Percentiles rank a stretch among this genome's conserved stretches.
phyloP scores from a whole-genome alignment of 2,329 filamentous ascomycete species.

The Macrophomina pseudophaseolina region DNA sequence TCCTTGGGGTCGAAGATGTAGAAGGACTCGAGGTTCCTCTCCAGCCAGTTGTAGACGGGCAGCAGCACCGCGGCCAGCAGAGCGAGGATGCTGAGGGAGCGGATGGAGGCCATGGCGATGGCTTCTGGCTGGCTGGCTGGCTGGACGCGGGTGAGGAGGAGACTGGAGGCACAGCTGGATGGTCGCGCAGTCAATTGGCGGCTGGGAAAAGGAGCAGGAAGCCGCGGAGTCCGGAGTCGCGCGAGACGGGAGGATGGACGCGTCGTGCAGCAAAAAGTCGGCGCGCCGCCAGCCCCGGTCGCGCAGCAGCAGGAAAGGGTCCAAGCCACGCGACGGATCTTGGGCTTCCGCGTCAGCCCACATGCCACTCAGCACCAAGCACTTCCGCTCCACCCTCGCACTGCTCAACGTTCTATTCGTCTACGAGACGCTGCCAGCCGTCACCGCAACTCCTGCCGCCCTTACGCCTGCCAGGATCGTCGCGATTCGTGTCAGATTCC shows the following conservation, averaged over 20 bases:
- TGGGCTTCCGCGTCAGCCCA: not conserved
- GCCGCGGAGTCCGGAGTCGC: not conserved
- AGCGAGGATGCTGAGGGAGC: constrained; percentile 20
- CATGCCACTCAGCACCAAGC: no score
- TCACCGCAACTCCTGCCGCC: no score
- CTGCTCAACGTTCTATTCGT: no score
- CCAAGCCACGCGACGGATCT: not conserved
- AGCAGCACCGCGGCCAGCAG: constrained; percentile 17
- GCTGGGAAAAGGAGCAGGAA: not conserved
- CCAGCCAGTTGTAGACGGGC: constrained; percentile 24
- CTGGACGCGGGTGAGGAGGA: not conserved
- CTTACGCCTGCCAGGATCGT: no score
- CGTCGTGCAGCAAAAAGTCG: not conserved
- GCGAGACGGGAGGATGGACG: not conserved
- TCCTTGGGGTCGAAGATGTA: constrained; percentile 76
- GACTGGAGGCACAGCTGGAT: not conserved
- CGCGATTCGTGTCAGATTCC: no score
- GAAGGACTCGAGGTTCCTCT: constrained; percentile 49
- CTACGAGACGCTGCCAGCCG: no score
- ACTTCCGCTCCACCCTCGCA: no score
- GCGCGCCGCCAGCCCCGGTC: not conserved
- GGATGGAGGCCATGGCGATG: constrained; percentile 10
- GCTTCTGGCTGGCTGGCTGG: not conserved
- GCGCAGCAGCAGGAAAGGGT: not conserved
- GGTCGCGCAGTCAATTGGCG: not conserved